Percentiles rank a stretch among this genome's conserved stretches.
Evolutionary conservation across 148 eudicot genomes (phyloP).

Genomic region (Linanthus parryae): DNA sequence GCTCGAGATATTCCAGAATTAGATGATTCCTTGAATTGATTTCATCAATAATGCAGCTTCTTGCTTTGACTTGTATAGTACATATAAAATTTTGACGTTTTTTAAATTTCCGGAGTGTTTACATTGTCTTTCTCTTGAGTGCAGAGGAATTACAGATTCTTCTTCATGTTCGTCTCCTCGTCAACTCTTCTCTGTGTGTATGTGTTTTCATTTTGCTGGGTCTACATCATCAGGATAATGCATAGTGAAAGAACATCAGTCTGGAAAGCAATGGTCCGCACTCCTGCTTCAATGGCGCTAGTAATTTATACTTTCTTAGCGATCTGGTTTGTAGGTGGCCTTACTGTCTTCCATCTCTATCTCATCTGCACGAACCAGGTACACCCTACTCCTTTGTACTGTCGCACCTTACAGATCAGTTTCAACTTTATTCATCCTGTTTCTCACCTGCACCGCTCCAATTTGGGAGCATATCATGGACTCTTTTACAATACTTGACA

Average conservation of each 20-base stretch:
- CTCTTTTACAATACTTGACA: too few species aligned
- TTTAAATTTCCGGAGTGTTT: not conserved
- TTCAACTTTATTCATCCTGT: too few species aligned
- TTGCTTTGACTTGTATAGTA: too few species aligned
- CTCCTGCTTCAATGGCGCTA: constrained; percentile 44
- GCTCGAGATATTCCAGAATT: too few species aligned
- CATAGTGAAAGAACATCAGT: constrained; percentile 24
- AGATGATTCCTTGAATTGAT: too few species aligned
- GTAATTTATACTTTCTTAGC: constrained; percentile 36
- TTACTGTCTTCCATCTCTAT: constrained; percentile 41
- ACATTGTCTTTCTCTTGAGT: constrained; percentile 8
- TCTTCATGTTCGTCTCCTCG: constrained; percentile 42
- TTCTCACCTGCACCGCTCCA: too few species aligned
- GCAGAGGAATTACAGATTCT: constrained; percentile 58
- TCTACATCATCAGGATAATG: constrained; percentile 26
- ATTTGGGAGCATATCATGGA: not conserved
- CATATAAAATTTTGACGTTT: too few species aligned
- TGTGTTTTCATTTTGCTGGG: constrained; percentile 38
- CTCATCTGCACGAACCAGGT: constrained; percentile 54
- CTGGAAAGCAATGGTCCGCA: constrained; percentile 42
- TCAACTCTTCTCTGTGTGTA: constrained; percentile 41
- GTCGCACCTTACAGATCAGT: constrained; percentile 1
- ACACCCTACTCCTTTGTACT: not conserved
- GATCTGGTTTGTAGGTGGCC: constrained; percentile 55
- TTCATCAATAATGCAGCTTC: too few species aligned